Conservation (phyloP, 768 basidiomycete genomes). For the Tephrocybe rancida region DNA sequence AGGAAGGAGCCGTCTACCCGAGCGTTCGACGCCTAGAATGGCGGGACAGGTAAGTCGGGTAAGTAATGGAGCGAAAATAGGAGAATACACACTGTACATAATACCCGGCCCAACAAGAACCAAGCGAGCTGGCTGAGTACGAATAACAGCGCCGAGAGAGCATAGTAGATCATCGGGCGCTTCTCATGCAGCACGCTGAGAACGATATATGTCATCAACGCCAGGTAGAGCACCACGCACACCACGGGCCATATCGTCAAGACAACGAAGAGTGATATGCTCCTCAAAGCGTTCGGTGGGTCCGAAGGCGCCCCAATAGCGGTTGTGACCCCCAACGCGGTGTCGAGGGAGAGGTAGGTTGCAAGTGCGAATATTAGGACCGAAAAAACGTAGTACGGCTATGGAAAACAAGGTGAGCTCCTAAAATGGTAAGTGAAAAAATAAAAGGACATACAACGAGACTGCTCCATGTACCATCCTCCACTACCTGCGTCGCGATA, state of each 20-base stretch:
- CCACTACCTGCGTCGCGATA: constrained; percentile 87
- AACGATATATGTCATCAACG: constrained; percentile 81
- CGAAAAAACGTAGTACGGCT: constrained; percentile 48
- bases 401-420: not conserved
- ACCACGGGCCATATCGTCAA: constrained; percentile 71
- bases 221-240: constrained; percentile 62
- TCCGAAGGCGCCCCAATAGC: constrained; percentile 58
- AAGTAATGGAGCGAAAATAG: not conserved
- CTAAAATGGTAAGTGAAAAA: not conserved
- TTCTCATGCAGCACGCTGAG: constrained; percentile 74
- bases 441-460: constrained; percentile 53
- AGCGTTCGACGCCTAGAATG: constrained; percentile 53
- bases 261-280: constrained; percentile 79
- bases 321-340: constrained; percentile 65
- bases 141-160: constrained; percentile 75
- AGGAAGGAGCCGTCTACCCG: constrained; percentile 89
- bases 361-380: constrained; percentile 69
- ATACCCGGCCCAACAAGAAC: constrained; percentile 76
- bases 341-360: constrained; percentile 85
- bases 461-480: constrained; percentile 82
- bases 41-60: not conserved
- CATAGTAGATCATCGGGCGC: constrained; percentile 79
- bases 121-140: constrained; percentile 80
- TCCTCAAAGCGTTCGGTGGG: constrained; percentile 58
- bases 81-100: constrained; percentile 57